Base-by-base conservation (phyloP, 768 basidiomycete species). In the Leccinum arenicola region DNA sequence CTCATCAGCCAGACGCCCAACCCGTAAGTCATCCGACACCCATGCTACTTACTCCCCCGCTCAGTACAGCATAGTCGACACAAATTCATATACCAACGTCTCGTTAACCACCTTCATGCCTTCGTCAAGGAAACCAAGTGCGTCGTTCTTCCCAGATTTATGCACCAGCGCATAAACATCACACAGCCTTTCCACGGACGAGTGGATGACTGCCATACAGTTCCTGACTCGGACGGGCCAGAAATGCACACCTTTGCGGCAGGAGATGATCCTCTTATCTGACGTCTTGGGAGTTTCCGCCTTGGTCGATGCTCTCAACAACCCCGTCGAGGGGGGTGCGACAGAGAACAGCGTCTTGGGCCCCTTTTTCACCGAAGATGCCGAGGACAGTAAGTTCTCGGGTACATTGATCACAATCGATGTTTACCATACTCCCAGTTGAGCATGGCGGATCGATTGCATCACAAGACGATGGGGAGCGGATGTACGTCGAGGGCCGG, bases 251-350 rank as follows among this genome's bases (percentile, higher is more conserved):
- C 81, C 84, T 35, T 70, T 90, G 54, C 83, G 84, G 33, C 84
- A 84, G 76, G 92, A 95, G 68, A 89, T 89, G 70, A 92, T 95
- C 65, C 82, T 95, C 7, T 80, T 95, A n/a, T 92, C 90, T 1
- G 93, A 94, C 67, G 80, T 83, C 0, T 76, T 94, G 1, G 93
- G 93, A 6, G 82, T 90, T 3, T 93, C 91, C 0, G 78, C 87
- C 1, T 79, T 95, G 54, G 86, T 95, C 10, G 89, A 93, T 62
- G 73, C 82, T 25, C 70, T 91, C 54, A 92, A 92, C 74, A 86
- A 90, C 66, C 83, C 86, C 3, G 82, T 82, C 49, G 76, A 80
- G 4, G 78, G 79, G 6, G 79, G 77, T 4, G 87, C 84, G 21
- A 93, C 91, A 1, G 88, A 89, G 65, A 83, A 82, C 31, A 88